phyloP scores from a whole-genome alignment of 108 stramenopile genomes.

The Mediolabrus comicus region DNA sequence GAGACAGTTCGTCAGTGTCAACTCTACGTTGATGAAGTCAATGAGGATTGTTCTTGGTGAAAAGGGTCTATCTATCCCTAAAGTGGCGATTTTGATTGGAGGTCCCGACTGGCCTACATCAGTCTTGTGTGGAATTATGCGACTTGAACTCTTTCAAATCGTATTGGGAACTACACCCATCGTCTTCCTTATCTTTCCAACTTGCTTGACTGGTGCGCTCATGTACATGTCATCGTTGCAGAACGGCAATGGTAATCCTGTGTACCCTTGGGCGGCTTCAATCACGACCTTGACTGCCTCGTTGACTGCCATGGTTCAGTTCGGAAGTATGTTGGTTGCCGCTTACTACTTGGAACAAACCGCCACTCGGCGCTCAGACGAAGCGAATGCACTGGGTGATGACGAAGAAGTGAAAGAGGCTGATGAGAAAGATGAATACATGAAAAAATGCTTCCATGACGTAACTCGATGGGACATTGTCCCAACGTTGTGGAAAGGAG shows the following conservation, averaged over 20 bases:
- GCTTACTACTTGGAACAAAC: constrained; percentile 45
- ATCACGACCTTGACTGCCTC: constrained; percentile 28
- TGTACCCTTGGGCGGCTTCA: constrained; percentile 30
- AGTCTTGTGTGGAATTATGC: constrained; percentile 54
- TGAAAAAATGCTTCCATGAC: constrained; percentile 38
- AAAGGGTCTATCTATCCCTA: constrained; percentile 33
- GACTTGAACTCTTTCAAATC: constrained; percentile 35
- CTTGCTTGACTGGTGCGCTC: constrained; percentile 42
- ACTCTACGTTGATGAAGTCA: constrained; percentile 33
- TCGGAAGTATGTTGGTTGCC: constrained; percentile 42
- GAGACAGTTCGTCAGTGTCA: constrained; percentile 53
- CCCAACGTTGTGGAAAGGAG: constrained; percentile 27
- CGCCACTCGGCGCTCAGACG: constrained; percentile 17
- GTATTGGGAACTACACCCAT: constrained; percentile 48
- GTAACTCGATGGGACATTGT: constrained; percentile 48
- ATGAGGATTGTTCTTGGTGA: constrained; percentile 31
- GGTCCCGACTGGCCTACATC: constrained; percentile 64
- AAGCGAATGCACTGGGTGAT: constrained; percentile 44
- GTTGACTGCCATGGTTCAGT: constrained; percentile 43
- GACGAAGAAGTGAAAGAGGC: constrained; percentile 53
- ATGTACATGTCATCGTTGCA: constrained; percentile 24
- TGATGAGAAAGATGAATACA: constrained; percentile 48
- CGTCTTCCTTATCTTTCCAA: constrained; percentile 47
- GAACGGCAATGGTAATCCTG: constrained; percentile 15
- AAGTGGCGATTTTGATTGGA: constrained; percentile 45